Evolutionary conservation across 2,329 filamentous ascomycete species (phyloP).

Genomic region (Lasiodiplodia hormozganensis): DNA sequence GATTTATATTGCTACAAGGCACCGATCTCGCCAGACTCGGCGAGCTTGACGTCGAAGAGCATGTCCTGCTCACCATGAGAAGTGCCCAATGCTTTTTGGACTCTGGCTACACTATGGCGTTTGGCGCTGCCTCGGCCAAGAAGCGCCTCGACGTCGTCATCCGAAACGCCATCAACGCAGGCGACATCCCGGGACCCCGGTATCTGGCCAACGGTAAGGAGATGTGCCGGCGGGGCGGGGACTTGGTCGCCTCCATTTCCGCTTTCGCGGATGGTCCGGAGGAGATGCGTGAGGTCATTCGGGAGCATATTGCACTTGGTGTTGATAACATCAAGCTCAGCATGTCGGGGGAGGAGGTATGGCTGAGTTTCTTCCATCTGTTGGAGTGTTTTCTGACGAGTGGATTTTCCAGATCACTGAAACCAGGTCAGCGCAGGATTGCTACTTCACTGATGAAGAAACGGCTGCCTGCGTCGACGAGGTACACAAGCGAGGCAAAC

Average conservation of each 20-base stretch:
- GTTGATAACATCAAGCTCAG: conserved; percentile 46
- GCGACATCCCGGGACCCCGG: conserved; percentile 56
- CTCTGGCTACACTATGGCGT: conserved; percentile 40
- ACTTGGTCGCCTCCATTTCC: conserved; percentile 53
- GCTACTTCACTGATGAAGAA: conserved; percentile 56
- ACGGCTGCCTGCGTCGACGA: conserved; percentile 58
- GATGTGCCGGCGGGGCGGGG: conserved; percentile 53
- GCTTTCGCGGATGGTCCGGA: conserved; percentile 45
- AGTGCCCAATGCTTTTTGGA: conserved; percentile 56
- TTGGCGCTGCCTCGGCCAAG: conserved; percentile 56
- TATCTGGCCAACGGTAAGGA: conserved; percentile 59
- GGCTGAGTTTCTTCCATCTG: neutral
- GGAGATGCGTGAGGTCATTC: conserved; percentile 39
- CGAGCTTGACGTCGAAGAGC: conserved; percentile 55
- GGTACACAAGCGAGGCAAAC: conserved; percentile 49
- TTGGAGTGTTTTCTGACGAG: no score
- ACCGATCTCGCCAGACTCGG: conserved; percentile 52
- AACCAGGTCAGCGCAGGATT: conserved; percentile 48
- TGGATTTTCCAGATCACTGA: conserved; percentile 34
- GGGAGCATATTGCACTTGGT: conserved; percentile 39
- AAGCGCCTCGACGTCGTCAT: conserved; percentile 52
- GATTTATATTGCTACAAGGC: conserved; percentile 5
- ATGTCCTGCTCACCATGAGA: conserved; percentile 53
- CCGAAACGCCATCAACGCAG: conserved; percentile 52
- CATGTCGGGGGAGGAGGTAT: conserved; percentile 39